A percentile compares a stretch with the other conserved stretches of the same genome.
Evolutionary conservation across 306 rosid genomes (phyloP).

Genomic region (Vigna reflexopilosa): DNA sequence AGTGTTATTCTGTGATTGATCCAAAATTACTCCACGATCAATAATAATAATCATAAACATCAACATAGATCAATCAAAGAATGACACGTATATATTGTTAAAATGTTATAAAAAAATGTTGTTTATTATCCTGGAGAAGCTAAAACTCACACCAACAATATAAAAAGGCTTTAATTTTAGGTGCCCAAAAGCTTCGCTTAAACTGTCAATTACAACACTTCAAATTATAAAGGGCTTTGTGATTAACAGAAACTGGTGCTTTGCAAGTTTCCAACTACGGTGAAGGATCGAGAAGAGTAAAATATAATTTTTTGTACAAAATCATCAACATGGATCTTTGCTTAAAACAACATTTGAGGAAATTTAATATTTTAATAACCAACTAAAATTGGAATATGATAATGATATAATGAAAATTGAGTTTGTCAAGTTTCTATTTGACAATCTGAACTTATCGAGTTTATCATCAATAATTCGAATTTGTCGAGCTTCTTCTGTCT

Average conservation of each 20-base stretch:
- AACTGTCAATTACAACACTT: not conserved
- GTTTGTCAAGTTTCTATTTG: too few relatives aligned
- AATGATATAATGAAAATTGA: too few relatives aligned
- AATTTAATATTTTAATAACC: not conserved
- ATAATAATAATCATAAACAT: too few relatives aligned
- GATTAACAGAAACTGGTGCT: not conserved
- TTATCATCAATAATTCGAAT: too few relatives aligned
- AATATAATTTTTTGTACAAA: not conserved
- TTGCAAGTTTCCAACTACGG: not conserved
- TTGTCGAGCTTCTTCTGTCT: too few relatives aligned
- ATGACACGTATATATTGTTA: too few relatives aligned
- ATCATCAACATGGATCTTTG: not conserved
- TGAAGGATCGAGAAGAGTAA: not conserved
- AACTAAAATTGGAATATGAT: not conserved
- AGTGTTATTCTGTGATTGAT: too few relatives aligned
- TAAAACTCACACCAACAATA: not conserved
- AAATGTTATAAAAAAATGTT: too few relatives aligned
- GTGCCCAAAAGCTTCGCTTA: not conserved
- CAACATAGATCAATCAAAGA: too few relatives aligned
- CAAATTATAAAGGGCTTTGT: not conserved
- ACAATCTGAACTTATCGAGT: too few relatives aligned
- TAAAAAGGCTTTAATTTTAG: not conserved
- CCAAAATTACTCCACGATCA: too few relatives aligned
- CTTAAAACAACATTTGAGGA: not conserved
- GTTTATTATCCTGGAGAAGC: not conserved